phyloP scores from a whole-genome alignment of 1,284 basidiomycete genomes.

The Ganoderma resinaceum region DNA sequence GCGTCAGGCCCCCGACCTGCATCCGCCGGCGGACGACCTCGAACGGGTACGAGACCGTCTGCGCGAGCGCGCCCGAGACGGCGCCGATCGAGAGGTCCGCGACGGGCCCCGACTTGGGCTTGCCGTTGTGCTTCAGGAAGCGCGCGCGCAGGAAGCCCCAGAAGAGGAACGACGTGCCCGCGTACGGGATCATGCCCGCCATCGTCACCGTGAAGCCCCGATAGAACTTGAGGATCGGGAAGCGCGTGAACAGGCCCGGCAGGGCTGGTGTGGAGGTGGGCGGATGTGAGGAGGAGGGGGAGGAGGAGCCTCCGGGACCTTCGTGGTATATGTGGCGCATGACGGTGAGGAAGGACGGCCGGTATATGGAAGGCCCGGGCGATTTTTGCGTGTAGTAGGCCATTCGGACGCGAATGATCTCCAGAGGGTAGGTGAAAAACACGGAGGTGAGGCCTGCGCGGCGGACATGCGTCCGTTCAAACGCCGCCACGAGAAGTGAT shows the following conservation, averaged over 20 bases:
- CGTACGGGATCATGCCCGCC: slow-evolving; percentile 94
- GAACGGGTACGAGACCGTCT: slow-evolving; percentile 96
- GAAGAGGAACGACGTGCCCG: slow-evolving; percentile 94
- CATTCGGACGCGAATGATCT: slow-evolving; percentile 94
- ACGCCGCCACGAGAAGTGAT: background rate
- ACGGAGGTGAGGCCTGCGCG: slow-evolving; percentile 84
- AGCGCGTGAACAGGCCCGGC: slow-evolving; percentile 52
- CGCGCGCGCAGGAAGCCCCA: slow-evolving; percentile 86
- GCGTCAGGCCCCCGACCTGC: slow-evolving; percentile 92
- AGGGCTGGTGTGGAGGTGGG: background rate
- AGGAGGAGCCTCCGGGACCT: slow-evolving; percentile 44
- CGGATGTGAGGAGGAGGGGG: slow-evolving; percentile 26
- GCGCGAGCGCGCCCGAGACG: slow-evolving; percentile 87
- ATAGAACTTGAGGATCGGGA: slow-evolving; percentile 90
- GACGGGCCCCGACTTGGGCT: slow-evolving; percentile 51
- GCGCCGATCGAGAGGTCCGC: slow-evolving; percentile 86
- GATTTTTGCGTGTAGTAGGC: slow-evolving; percentile 80
- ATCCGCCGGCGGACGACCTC: slow-evolving; percentile 94
- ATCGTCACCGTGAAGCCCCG: slow-evolving; percentile 95
- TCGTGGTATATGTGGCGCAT: slow-evolving; percentile 78
- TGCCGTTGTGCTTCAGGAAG: slow-evolving; percentile 52
- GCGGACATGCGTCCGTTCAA: background rate
- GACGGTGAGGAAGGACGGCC: slow-evolving; percentile 68
- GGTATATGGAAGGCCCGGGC: slow-evolving; percentile 35
- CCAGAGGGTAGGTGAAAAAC: slow-evolving; percentile 93